Conservation (phyloP, 805 yeast genomes). For the Wickerhamiella lipophila region DNA sequence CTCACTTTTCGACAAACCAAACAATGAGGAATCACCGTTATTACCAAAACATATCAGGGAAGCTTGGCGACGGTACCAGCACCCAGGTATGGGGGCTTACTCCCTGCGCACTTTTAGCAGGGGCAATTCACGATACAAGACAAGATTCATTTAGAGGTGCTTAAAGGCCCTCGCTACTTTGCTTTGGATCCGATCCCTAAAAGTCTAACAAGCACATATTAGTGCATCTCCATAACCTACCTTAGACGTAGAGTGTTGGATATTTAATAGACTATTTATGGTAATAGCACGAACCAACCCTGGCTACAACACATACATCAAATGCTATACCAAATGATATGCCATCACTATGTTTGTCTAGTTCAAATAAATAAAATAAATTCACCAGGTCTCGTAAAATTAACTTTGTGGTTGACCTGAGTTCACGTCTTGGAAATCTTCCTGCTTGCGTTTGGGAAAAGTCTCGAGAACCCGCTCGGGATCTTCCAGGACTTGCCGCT, state of each 20-base stretch:
- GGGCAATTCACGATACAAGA: conserved; percentile 15
- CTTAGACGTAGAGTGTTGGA: not conserved
- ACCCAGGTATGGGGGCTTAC: conserved; percentile 13
- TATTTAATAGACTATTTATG: too few relatives aligned
- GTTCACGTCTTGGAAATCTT: not conserved
- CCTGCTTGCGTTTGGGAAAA: not conserved
- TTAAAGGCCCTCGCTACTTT: too few relatives aligned
- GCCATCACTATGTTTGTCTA: too few relatives aligned
- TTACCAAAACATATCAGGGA: conserved; percentile 21
- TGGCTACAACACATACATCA: too few relatives aligned
- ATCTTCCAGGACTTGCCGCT: not conserved
- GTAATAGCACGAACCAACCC: too few relatives aligned
- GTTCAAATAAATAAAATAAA: too few relatives aligned
- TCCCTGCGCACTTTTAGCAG: conserved; percentile 18
- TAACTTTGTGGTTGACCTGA: too few relatives aligned
- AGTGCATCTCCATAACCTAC: too few relatives aligned
- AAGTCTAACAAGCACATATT: too few relatives aligned
- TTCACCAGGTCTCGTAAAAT: too few relatives aligned
- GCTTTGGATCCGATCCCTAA: too few relatives aligned
- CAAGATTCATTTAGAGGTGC: conserved; percentile 15
- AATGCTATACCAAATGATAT: too few relatives aligned
- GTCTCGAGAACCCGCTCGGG: conserved; percentile 4
- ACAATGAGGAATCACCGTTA: conserved; percentile 21
- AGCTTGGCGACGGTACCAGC: conserved; percentile 20
- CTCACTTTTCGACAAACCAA: conserved; percentile 18